These are phyloP conservation scores for Alnus glutinosa DNA, from an alignment of 306 rosid genomes.

Conservation along the genomic window DNA sequence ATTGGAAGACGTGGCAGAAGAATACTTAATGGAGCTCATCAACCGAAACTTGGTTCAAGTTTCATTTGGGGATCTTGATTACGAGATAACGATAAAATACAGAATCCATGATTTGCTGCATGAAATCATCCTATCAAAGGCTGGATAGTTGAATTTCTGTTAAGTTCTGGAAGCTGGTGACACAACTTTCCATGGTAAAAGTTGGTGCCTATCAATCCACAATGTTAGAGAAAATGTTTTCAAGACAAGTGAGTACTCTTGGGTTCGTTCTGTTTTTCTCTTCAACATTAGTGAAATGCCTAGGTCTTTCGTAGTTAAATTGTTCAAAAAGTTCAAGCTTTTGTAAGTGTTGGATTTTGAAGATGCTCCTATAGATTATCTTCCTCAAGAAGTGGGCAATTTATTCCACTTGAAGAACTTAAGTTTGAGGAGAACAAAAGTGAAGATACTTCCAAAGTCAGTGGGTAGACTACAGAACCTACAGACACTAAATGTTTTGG, in stretches of 20 bases:
- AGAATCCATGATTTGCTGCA: neutral
- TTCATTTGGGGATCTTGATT: neutral
- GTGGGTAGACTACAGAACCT: conserved; percentile 1
- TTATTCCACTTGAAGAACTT: conserved; percentile 2
- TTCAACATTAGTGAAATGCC: neutral
- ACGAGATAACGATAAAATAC: neutral
- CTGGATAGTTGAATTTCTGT: neutral
- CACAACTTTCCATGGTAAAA: neutral
- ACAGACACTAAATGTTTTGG: neutral
- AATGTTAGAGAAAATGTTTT: neutral
- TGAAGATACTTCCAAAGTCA: conserved; percentile 5
- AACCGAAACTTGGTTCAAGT: conserved; percentile 1
- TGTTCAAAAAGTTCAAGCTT: conserved; percentile 1
- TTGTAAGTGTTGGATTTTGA: conserved; percentile 3
- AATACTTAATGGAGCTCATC: conserved; percentile 13
- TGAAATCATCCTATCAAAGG: conserved; percentile 3
- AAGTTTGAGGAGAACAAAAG: neutral
- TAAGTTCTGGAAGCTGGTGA: neutral
- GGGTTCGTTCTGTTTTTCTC: neutral
- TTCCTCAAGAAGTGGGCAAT: neutral
- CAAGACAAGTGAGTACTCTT: neutral
- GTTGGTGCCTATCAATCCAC: neutral
- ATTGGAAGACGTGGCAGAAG: neutral
- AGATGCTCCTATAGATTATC: conserved; percentile 1
- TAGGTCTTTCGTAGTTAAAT: neutral